Base-by-base conservation (phyloP, 306 rosid species). In the Fagus sylvatica region DNA sequence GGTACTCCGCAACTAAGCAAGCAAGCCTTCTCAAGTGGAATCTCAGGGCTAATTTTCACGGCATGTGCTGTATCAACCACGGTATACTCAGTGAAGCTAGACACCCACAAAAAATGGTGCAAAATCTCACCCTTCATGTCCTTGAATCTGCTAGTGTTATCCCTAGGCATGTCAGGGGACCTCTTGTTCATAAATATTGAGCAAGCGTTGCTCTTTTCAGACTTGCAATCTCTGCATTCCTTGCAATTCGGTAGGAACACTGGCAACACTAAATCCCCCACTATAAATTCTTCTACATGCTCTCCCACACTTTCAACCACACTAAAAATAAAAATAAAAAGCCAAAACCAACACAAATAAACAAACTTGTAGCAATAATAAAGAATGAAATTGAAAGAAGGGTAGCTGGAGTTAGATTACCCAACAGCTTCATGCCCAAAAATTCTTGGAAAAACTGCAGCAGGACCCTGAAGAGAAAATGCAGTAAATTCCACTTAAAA, bases 381-480 rank as follows among this genome's bases (percentile, higher is more conserved):
- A 36, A 13, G 15, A n/a, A 32, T 32, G 30, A 4, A 43, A 32
- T 4, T 22, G 34, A 17, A 17, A 8, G 6, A 71, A 33, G 13
- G 46, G 1, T 49, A 2, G 53, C 10, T 3, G 43, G 16, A 4
- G 28, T 57, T 40, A 5, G 4, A 64, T 66, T 84, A 90, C 93
- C 93, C 96, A 36, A 80, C 93, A 9, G 96, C 96, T 85, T 88
- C 96, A 59, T 90, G 96, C 43, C 93, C 93, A 1, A 78, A 67
- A 69, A 82, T 80, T 55, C 74, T 76, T 46, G 86, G 88, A 41
- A 78, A 80, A 36, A 12, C 12, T 30, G 81, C 78, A 16, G 1
- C 0, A 0, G 81, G 80, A 3, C 5, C 79, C 90, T 87, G 76
- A 3, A 36, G 16, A 46, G 4, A 30, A 4, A 42, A 15, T 2